Evolutionary conservation across 345 rosid genomes (phyloP).

Genomic region (Pugionium dolabratum): DNA sequence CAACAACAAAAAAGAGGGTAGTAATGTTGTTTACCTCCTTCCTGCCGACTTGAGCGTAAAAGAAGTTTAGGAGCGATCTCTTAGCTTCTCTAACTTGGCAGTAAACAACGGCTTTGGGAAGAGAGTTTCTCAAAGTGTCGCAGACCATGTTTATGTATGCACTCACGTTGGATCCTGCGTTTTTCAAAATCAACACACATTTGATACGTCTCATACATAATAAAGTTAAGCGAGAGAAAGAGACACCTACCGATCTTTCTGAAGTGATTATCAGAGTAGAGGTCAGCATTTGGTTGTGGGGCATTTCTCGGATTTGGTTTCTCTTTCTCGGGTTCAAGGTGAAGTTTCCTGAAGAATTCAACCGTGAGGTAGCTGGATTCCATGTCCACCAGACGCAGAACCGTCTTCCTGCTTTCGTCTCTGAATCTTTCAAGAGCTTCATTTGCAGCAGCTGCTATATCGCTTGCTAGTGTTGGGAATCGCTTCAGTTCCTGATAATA

Average conservation of each 20-base stretch:
- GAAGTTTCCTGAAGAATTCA: conserved; percentile 95
- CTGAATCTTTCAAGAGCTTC: conserved; percentile 94
- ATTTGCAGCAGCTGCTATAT: conserved; percentile 91
- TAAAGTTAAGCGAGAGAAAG: not conserved
- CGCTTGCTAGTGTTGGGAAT: conserved; percentile 80
- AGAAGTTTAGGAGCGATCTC: conserved; percentile 81
- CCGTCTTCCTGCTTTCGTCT: conserved; percentile 89
- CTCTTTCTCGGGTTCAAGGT: conserved; percentile 77
- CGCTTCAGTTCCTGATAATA: conserved; percentile 79
- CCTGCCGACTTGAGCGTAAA: conserved; percentile 87
- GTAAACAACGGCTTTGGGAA: conserved; percentile 97
- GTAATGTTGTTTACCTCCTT: conserved; percentile 62
- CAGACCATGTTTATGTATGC: conserved; percentile 91
- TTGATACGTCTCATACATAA: conserved; percentile 19
- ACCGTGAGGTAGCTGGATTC: conserved; percentile 96
- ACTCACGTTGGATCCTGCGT: conserved; percentile 86
- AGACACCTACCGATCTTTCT: conserved; percentile 67
- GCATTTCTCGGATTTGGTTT: conserved; percentile 46
- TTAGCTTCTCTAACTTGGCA: conserved; percentile 96
- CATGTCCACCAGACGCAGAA: conserved; percentile 88
- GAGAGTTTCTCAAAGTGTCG: conserved; percentile 81
- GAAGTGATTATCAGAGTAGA: conserved; percentile 74
- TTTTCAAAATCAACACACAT: conserved; percentile 11
- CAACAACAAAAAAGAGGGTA: no score
- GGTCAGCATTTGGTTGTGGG: conserved; percentile 61